Evolutionary conservation across 495 filamentous ascomycete species (phyloP).

Genomic region (Penicillium argentinense): DNA sequence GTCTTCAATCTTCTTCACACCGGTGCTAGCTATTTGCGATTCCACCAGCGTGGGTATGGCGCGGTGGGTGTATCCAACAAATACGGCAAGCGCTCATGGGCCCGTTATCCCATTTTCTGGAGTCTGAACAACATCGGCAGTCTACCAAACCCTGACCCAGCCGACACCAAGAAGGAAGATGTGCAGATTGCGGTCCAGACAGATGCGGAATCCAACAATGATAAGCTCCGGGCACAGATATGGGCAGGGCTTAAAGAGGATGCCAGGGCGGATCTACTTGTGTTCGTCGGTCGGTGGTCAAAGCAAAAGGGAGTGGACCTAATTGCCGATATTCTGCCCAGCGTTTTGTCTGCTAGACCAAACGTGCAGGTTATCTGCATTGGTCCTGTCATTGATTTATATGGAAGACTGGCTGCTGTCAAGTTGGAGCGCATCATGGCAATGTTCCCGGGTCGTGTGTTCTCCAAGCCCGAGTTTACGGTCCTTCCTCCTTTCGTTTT

Average conservation of each 20-base stretch:
- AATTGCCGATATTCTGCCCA: constrained; percentile 67
- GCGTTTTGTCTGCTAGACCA: constrained; percentile 58
- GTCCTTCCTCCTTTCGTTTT: constrained; percentile 67
- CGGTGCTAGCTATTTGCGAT: constrained; percentile 59
- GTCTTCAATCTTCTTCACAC: constrained; percentile 70
- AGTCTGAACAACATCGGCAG: constrained; percentile 60
- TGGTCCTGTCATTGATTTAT: constrained; percentile 68
- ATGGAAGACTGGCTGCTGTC: constrained; percentile 66
- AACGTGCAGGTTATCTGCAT: constrained; percentile 64
- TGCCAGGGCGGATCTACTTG: constrained; percentile 62
- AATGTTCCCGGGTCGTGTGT: constrained; percentile 63
- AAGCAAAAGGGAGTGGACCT: constrained; percentile 71
- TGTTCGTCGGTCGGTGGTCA: constrained; percentile 72
- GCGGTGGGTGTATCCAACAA: constrained; percentile 66
- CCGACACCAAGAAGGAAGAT: constrained; percentile 1
- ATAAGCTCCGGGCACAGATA: constrained; percentile 59
- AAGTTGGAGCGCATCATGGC: constrained; percentile 66
- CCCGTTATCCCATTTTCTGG: constrained; percentile 70
- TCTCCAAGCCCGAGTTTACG: constrained; percentile 69
- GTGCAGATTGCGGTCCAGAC: constrained; percentile 47
- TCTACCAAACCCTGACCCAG: constrained; percentile 62
- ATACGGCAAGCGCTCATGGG: constrained; percentile 65
- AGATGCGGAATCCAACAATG: constrained; percentile 37
- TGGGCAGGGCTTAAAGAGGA: constrained; percentile 64
- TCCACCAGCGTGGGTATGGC: constrained; percentile 65